phyloP scores from a whole-genome alignment of 2,329 filamentous ascomycete genomes.

The Cercospora brassicicola region DNA sequence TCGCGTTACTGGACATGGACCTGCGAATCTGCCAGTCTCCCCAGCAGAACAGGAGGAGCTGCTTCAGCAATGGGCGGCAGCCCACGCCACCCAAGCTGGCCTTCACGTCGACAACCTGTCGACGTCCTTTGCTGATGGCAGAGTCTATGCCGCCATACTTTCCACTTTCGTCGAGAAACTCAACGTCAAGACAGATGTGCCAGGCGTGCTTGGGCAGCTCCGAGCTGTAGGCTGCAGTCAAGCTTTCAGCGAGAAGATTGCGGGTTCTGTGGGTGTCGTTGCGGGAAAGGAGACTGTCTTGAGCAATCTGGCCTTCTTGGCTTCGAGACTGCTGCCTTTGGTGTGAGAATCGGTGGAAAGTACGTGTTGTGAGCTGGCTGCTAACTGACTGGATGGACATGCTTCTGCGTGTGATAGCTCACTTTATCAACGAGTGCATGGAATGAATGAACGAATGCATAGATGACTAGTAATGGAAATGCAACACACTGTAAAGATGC shows the following conservation, averaged over 20 bases:
- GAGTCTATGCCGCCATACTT: constrained; percentile 58
- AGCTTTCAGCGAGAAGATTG: constrained; percentile 50
- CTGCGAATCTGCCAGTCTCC: background rate
- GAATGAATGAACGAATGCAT: background rate
- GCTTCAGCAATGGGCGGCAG: constrained; percentile 59
- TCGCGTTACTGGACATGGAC: background rate
- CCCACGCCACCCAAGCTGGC: constrained; percentile 37
- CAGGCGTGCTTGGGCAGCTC: constrained; percentile 40
- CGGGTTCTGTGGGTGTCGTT: constrained; percentile 42
- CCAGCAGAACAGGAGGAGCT: constrained; percentile 36
- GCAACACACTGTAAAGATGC: background rate
- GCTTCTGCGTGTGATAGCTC: background rate
- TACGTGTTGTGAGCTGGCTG: background rate
- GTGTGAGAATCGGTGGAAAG: background rate
- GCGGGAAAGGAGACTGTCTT: constrained; percentile 58
- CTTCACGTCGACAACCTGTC: constrained; percentile 56
- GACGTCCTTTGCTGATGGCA: constrained; percentile 58
- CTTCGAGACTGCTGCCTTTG: constrained; percentile 55
- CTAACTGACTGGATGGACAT: background rate
- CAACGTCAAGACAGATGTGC: constrained; percentile 13
- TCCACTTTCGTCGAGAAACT: constrained; percentile 43
- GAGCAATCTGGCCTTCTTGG: constrained; percentile 60
- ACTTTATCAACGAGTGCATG: background rate
- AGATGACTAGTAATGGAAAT: background rate
- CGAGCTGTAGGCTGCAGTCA: constrained; percentile 45